phyloP scores from a whole-genome alignment of 345 rosid genomes.

The Bruguiera sexangula region DNA sequence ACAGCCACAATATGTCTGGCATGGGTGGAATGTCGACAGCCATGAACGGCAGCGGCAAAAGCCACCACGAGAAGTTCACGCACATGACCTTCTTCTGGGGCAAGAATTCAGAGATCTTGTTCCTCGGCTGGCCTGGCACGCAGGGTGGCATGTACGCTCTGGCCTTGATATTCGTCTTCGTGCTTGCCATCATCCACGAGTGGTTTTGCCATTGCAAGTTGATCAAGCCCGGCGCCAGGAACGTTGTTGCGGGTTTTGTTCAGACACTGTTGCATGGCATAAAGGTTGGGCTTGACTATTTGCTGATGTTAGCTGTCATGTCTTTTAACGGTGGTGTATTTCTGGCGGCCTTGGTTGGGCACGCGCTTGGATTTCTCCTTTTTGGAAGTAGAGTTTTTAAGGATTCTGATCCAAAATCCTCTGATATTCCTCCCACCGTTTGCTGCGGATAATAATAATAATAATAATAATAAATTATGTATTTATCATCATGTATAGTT shows the following conservation, averaged over 20 bases:
- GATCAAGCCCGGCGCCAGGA: not conserved
- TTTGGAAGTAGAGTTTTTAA: slow-evolving; percentile 26
- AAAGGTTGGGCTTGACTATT: slow-evolving; percentile 22
- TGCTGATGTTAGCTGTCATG: slow-evolving; percentile 41
- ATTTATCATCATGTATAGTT: too few relatives aligned
- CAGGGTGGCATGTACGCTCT: slow-evolving; percentile 15
- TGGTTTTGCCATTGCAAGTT: slow-evolving; percentile 35
- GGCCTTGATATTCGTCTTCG: slow-evolving; percentile 34
- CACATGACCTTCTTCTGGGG: slow-evolving; percentile 34
- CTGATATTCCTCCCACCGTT: slow-evolving; percentile 27
- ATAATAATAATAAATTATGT: too few relatives aligned
- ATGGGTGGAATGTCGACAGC: too few relatives aligned
- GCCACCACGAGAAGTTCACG: not conserved
- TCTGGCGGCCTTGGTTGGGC: slow-evolving; percentile 27
- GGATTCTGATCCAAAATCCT: slow-evolving; percentile 12
- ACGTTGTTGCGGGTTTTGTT: slow-evolving; percentile 11
- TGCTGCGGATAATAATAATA: slow-evolving; percentile 4
- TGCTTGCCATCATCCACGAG: slow-evolving; percentile 31
- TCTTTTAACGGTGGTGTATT: slow-evolving; percentile 27
- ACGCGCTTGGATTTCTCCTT: slow-evolving; percentile 28
- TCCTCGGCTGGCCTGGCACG: slow-evolving; percentile 35
- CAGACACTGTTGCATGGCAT: slow-evolving; percentile 23
- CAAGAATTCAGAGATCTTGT: slow-evolving; percentile 14
- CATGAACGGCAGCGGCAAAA: too few relatives aligned
- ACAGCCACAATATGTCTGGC: too few relatives aligned